These are phyloP conservation scores for Meyerozyma athensensis DNA, from an alignment of 1,139 yeast genomes.

Conservation along the genomic window DNA sequence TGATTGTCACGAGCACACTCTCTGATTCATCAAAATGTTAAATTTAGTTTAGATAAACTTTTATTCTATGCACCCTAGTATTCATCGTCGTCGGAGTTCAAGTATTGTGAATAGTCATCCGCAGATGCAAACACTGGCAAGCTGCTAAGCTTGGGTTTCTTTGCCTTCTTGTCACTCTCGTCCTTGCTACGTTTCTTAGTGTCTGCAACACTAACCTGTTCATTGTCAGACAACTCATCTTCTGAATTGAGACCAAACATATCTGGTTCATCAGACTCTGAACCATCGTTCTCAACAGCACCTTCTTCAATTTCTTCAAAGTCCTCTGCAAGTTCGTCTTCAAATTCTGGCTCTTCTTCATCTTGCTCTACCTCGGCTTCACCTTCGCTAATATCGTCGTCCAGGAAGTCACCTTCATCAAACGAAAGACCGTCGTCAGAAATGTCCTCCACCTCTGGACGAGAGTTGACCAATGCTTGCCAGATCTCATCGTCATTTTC, in stretches of 20 bases:
- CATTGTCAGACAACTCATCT: conserved; percentile 38
- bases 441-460: conserved; percentile 69
- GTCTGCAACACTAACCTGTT: conserved; percentile 15
- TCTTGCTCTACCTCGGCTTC: conserved; percentile 24
- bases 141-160: conserved; percentile 58
- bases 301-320: conserved; percentile 21
- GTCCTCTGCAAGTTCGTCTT: conserved; percentile 19
- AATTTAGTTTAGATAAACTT: neutral
- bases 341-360: conserved; percentile 29
- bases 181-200: conserved; percentile 17
- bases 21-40: neutral
- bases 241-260: conserved; percentile 30
- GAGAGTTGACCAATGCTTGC: conserved; percentile 81
- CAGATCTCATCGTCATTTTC: conserved; percentile 72
- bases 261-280: conserved; percentile 19
- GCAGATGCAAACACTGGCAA: conserved; percentile 87
- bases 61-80: conserved; percentile 9
- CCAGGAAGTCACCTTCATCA: conserved; percentile 46
- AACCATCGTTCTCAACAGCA: conserved; percentile 15
- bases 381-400: conserved; percentile 24
- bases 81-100: conserved; percentile 59
- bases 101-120: conserved; percentile 78
- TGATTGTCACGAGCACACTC: no score
- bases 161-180: conserved; percentile 30
- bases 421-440: conserved; percentile 42